These are phyloP conservation scores for Penicillium lividum DNA, from an alignment of 495 filamentous ascomycete genomes.

Conservation along the genomic window DNA sequence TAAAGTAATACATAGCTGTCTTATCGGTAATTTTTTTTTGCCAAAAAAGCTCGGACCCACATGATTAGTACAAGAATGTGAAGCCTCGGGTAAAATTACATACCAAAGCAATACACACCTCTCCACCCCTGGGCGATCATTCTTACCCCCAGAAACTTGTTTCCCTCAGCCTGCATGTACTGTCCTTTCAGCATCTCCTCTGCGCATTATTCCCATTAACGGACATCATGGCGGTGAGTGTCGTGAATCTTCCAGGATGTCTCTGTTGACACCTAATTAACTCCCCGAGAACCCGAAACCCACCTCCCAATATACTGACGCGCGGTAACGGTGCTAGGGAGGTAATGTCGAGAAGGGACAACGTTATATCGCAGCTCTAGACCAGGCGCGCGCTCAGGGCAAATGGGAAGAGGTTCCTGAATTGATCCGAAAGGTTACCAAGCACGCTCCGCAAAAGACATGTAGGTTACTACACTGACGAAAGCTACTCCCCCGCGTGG, in stretches of 20 bases:
- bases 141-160: slow-evolving; percentile 1
- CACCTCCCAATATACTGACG: slow-evolving; percentile 23
- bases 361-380: slow-evolving; percentile 76
- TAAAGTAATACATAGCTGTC: slow-evolving; percentile 9
- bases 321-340: slow-evolving; percentile 35
- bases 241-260: neutral
- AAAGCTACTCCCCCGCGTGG: slow-evolving; percentile 11
- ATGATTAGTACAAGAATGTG: slow-evolving; percentile 29
- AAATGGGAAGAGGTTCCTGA: slow-evolving; percentile 90
- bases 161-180: slow-evolving; percentile 9
- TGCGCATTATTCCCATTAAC: slow-evolving; percentile 16
- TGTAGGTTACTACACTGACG: slow-evolving; percentile 54
- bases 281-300: neutral
- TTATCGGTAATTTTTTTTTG: slow-evolving; percentile 31
- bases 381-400: slow-evolving; percentile 82
- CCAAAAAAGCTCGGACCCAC: slow-evolving; percentile 6
- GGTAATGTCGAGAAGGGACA: slow-evolving; percentile 66
- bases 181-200: slow-evolving; percentile 25
- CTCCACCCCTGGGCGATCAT: slow-evolving; percentile 29
- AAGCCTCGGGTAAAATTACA: slow-evolving; percentile 36
- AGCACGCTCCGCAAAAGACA: slow-evolving; percentile 83
- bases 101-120: slow-evolving; percentile 16
- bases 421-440: slow-evolving; percentile 84
- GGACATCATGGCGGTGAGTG: slow-evolving; percentile 43
- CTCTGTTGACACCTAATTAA: neutral